Percentiles rank a stretch among this genome's conserved stretches.
Conservation (phyloP, 106 monocot species). For the Phalaenopsis equestris region DNA sequence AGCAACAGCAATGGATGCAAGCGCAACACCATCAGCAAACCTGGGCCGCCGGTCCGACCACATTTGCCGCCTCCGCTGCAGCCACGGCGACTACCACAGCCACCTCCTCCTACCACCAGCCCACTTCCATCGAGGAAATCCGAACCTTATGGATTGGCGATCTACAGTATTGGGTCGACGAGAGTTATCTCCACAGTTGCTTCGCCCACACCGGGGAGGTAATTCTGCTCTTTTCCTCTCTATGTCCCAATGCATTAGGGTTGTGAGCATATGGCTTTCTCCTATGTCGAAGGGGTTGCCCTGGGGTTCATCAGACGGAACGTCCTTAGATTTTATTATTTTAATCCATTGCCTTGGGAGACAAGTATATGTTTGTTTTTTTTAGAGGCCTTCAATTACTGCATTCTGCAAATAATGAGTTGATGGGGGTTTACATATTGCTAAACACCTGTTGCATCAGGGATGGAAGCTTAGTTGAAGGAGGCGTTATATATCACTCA, state of each 20-base stretch:
- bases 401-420: neutral
- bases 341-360: neutral
- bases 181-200: slow-evolving; percentile 78
- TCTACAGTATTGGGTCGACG: slow-evolving; percentile 96
- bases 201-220: slow-evolving; percentile 94
- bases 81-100: slow-evolving; percentile 9
- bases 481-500: neutral
- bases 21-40: slow-evolving; percentile 17
- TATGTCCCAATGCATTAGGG: neutral
- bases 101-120: slow-evolving; percentile 48
- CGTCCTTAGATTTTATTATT: neutral
- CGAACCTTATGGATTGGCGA: slow-evolving; percentile 88
- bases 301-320: neutral
- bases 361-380: neutral
- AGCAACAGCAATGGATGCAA: slow-evolving; percentile 22
- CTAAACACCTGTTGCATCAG: neutral
- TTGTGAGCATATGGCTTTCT: neutral
- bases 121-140: slow-evolving; percentile 62
- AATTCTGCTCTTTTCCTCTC: neutral
- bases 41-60: slow-evolving; percentile 15
- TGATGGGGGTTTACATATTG: neutral
- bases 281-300: neutral
- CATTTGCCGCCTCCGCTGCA: slow-evolving; percentile 8
- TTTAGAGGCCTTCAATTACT: neutral
- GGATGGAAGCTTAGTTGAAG: neutral